Base-by-base conservation (phyloP, 441 rosid genomes). In the Erysimum cheiri region DNA sequence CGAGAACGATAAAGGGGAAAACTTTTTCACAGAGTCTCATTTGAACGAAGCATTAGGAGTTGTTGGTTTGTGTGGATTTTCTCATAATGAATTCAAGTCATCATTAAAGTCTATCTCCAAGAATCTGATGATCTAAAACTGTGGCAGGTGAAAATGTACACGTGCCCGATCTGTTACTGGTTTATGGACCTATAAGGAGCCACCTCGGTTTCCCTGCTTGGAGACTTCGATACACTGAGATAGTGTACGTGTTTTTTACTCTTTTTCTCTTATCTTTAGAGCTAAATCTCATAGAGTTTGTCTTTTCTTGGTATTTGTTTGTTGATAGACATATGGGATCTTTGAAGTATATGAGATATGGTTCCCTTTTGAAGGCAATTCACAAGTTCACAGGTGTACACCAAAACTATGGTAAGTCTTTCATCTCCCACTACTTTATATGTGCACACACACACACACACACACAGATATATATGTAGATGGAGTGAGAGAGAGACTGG, bases 171-270 rank as follows among this genome's bases (percentile, higher is more conserved):
- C 85, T 94, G 57, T 71, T 92, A 41, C 81, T 94, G 39, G 90
- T 92, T 73, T 90, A 88, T 83, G 97, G 92, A 71, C 96, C 97
- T 43, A 82, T 80, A 58, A 85, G 97, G 81, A 87, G 97, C 81
- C 97, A 90, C 70, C 83, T 81, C 14, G 98, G 98, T 72, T 94
- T 92, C 75, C 98, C 99, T 12, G 84, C 96, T 9, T 92, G 98
- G 98, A 82, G 97, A 83, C 81, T 92, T 63, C 85, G 86, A 67
- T 94, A 87, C 64, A 86, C 97, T 2, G 98, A 95, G 92, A 88
- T 95, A 62, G 68, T 84, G 97, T 92, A 72, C 62, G 90, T 83
- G 14, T 57, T 83, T 69, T 55, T 9, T 17, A 57, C 52, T 65
- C 48, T 26, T 43, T 43, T 33, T 49, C 57, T 49, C 53, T 47